A percentile compares a stretch with the other conserved stretches of the same genome.
Evolutionary conservation across 2,329 filamentous ascomycete species (phyloP).

Genomic region (Corynespora cassiicola): DNA sequence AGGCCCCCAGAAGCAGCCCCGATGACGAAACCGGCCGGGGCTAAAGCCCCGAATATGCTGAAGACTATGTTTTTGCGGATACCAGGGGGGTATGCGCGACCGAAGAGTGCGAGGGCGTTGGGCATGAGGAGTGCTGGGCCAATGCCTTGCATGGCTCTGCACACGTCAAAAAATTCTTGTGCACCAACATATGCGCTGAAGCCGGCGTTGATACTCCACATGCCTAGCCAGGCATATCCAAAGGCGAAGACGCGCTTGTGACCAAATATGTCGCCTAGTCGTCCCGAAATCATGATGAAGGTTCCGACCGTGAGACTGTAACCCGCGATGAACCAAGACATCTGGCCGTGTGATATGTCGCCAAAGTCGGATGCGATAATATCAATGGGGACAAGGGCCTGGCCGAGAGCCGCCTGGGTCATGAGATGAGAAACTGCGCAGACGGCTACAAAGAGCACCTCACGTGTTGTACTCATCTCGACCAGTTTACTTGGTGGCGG

Average conservation of each 20-base stretch:
- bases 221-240: slow-evolving; percentile 48
- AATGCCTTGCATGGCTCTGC: slow-evolving; percentile 49
- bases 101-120: slow-evolving; percentile 47
- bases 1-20: slow-evolving; percentile 41
- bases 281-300: slow-evolving; percentile 53
- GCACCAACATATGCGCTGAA: slow-evolving; percentile 42
- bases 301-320: slow-evolving; percentile 53
- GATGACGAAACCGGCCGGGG: slow-evolving; percentile 43
- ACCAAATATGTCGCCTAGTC: slow-evolving; percentile 53
- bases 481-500: slow-evolving; percentile 5
- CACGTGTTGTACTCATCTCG: slow-evolving; percentile 24
- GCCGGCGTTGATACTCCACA: slow-evolving; percentile 50
- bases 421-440: slow-evolving; percentile 36
- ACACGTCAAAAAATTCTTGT: slow-evolving; percentile 41
- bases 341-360: slow-evolving; percentile 48
- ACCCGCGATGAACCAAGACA: slow-evolving; percentile 52
- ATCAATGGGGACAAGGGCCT: slow-evolving; percentile 49
- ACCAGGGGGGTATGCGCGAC: slow-evolving; percentile 39
- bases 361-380: slow-evolving; percentile 54
- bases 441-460: slow-evolving; percentile 34
- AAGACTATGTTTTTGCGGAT: slow-evolving; percentile 49
- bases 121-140: slow-evolving; percentile 45
- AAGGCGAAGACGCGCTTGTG: slow-evolving; percentile 51
- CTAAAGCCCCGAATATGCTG: slow-evolving; percentile 44
- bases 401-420: slow-evolving; percentile 36